Conservation (phyloP, 2,329 filamentous ascomycete genomes). For the Penicillium sp. region DNA sequence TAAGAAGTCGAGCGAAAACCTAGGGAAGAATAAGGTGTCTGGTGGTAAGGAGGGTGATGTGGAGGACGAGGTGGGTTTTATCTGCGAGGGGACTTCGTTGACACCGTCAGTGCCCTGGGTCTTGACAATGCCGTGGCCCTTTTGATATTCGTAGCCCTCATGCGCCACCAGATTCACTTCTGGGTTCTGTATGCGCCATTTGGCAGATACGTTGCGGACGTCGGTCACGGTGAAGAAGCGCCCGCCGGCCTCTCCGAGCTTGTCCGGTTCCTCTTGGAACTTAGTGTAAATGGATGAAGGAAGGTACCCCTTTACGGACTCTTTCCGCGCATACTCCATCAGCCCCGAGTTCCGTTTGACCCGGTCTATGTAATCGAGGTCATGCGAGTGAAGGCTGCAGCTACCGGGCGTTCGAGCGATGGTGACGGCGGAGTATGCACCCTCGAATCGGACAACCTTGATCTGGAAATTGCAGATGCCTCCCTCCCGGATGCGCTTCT, state of each 20-base stretch:
- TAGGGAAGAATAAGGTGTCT: conserved; percentile 49
- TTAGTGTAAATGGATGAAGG: conserved; percentile 53
- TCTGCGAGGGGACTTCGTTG: conserved; percentile 8
- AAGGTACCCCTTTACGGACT: conserved; percentile 49
- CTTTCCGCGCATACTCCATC: conserved; percentile 48
- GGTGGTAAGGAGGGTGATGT: conserved; percentile 29
- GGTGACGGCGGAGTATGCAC: conserved; percentile 46
- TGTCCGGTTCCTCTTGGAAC: conserved; percentile 48
- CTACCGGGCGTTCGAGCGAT: conserved; percentile 45
- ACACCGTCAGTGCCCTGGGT: conserved; percentile 21
- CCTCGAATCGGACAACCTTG: conserved; percentile 48
- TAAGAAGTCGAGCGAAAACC: conserved; percentile 48
- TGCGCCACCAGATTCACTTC: conserved; percentile 46
- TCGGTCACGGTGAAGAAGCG: conserved; percentile 50
- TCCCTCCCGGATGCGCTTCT: conserved; percentile 47
- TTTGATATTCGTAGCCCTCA: conserved; percentile 47
- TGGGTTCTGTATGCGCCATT: conserved; percentile 50
- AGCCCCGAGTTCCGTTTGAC: conserved; percentile 51
- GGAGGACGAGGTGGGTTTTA: conserved; percentile 11
- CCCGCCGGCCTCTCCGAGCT: conserved; percentile 47
- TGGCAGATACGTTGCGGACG: conserved; percentile 50
- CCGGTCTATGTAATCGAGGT: conserved; percentile 50
- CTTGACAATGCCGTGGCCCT: conserved; percentile 46
- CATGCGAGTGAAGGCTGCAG: conserved; percentile 45
- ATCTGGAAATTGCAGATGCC: conserved; percentile 51